Conservation (phyloP, 2,329 filamentous ascomycete genomes). For the Intubia oerlemansii region DNA sequence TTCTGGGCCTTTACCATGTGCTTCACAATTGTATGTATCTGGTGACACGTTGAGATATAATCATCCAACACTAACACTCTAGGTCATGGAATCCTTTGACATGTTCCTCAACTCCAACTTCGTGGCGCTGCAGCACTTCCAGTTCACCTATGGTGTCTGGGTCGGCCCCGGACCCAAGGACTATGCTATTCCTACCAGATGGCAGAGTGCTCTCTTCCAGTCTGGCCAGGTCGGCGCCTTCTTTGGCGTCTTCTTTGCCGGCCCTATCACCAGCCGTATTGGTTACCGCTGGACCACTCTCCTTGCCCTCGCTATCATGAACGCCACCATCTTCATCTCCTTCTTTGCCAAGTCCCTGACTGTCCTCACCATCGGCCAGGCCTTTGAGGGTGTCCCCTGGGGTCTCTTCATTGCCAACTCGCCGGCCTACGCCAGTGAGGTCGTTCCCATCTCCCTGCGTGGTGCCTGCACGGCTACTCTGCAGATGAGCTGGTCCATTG, state of each 20-base stretch:
- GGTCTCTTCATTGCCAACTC: conserved; percentile 45
- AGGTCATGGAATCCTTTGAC: conserved; percentile 39
- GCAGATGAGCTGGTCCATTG: conserved; percentile 45
- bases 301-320: conserved; percentile 30
- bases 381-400: conserved; percentile 42
- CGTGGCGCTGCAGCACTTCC: conserved; percentile 27
- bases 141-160: conserved; percentile 21
- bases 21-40: conserved; percentile 17
- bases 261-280: conserved; percentile 34
- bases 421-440: conserved; percentile 39
- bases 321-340: conserved; percentile 32
- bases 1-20: conserved; percentile 19
- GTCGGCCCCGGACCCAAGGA: conserved; percentile 9
- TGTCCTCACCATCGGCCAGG: conserved; percentile 29
- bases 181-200: conserved; percentile 25
- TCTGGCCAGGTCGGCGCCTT: conserved; percentile 35
- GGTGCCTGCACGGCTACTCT: conserved; percentile 38
- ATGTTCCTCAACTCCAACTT: conserved; percentile 41
- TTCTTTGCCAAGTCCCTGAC: conserved; percentile 22
- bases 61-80: conserved; percentile 2
- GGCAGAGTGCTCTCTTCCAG: conserved; percentile 35
- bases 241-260: conserved; percentile 35
- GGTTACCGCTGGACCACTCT: conserved; percentile 40
- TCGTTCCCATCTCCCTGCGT: conserved; percentile 34
- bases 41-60: conserved; percentile 2